phyloP scores from a whole-genome alignment of 495 filamentous ascomycete genomes.

The Tricharina praecox region DNA sequence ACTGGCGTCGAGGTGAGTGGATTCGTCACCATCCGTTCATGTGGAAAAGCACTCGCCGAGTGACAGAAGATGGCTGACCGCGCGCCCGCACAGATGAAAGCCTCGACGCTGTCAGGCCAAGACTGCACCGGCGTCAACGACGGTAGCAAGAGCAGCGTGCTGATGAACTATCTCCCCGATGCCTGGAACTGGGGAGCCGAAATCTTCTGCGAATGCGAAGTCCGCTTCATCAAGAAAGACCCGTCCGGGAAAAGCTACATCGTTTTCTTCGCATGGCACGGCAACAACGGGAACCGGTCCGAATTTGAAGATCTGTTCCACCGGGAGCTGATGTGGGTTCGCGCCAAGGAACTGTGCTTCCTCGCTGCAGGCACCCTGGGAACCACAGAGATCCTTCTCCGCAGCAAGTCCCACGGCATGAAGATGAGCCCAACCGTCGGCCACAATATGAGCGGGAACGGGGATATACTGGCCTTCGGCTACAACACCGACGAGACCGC shows the following conservation, averaged over 20 bases:
- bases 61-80: neutral
- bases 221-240: conserved; percentile 44
- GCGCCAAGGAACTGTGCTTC: conserved; percentile 43
- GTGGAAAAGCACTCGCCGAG: too few species aligned
- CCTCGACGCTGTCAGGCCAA: conserved; percentile 41
- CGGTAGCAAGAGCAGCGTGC: conserved; percentile 46
- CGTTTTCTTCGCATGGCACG: conserved; percentile 50
- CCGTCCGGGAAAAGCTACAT: conserved; percentile 38
- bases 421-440: conserved; percentile 41
- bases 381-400: conserved; percentile 49
- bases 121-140: conserved; percentile 51
- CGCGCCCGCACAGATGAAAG: conserved; percentile 31
- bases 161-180: conserved; percentile 52
- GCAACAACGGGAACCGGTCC: conserved; percentile 33
- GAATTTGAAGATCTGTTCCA: conserved; percentile 40
- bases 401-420: conserved; percentile 43
- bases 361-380: conserved; percentile 45
- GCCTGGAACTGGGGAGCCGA: conserved; percentile 62
- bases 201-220: conserved; percentile 56
- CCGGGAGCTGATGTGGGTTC: conserved; percentile 51
- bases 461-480: conserved; percentile 48
- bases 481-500: conserved; percentile 32
- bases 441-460: conserved; percentile 50
- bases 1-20: conserved; percentile 34
- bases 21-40: neutral